Percentiles rank a stretch among this genome's conserved stretches.
phyloP scores from a whole-genome alignment of 768 basidiomycete genomes.

The Hericium coralloides region DNA sequence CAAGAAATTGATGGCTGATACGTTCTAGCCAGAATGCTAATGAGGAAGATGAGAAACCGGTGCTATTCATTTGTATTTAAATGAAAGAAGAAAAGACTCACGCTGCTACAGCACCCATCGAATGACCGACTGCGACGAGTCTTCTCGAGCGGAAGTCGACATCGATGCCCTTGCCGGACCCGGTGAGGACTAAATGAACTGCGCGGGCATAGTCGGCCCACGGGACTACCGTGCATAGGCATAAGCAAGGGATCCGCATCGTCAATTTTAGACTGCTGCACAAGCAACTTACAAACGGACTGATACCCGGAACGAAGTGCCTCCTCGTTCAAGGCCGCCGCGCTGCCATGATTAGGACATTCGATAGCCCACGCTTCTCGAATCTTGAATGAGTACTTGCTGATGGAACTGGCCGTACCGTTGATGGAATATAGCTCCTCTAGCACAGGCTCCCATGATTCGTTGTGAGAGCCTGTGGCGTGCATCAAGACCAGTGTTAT shows the following conservation, averaged over 20 bases:
- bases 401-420: not conserved
- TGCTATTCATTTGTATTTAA: not conserved
- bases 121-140: slow-evolving; percentile 46
- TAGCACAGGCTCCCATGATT: slow-evolving; percentile 49
- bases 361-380: slow-evolving; percentile 45
- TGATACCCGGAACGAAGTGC: slow-evolving; percentile 32
- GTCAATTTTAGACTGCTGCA: too few species aligned
- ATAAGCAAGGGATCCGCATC: too few species aligned
- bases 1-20: slow-evolving; percentile 32
- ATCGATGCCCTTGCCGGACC: slow-evolving; percentile 37
- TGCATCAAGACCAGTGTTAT: slow-evolving; percentile 43
- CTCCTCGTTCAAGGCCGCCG: slow-evolving; percentile 38
- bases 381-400: slow-evolving; percentile 23
- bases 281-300: slow-evolving; percentile 28
- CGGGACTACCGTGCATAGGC: slow-evolving; percentile 23
- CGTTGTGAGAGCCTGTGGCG: slow-evolving; percentile 48
- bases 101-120: slow-evolving; percentile 42
- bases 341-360: slow-evolving; percentile 47
- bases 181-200: slow-evolving; percentile 39
- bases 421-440: slow-evolving; percentile 33
- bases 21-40: slow-evolving; percentile 33
- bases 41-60: not conserved
- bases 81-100: slow-evolving; percentile 18
- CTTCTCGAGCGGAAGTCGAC: slow-evolving; percentile 40
- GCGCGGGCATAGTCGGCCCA: slow-evolving; percentile 47